phyloP scores from a whole-genome alignment of 2,329 filamentous ascomycete species.

The Arthrobotrys sinensis region DNA sequence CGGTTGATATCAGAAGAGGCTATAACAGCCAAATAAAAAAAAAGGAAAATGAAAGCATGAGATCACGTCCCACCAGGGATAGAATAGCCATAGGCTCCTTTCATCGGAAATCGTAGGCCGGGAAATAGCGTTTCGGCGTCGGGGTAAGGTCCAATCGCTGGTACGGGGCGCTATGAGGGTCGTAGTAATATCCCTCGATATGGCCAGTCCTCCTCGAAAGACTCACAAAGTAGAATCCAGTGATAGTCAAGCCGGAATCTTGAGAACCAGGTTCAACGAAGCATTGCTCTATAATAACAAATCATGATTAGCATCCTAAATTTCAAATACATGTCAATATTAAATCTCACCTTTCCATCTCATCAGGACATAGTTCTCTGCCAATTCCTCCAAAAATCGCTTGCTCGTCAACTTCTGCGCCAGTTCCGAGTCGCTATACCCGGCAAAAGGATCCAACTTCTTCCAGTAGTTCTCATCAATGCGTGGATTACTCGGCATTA shows the following conservation, averaged over 20 bases:
- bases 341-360: slow-evolving; percentile 72
- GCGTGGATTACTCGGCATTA: slow-evolving; percentile 68
- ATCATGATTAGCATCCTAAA: slow-evolving; percentile 63
- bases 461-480: slow-evolving; percentile 65
- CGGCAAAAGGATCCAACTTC: slow-evolving; percentile 68
- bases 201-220: slow-evolving; percentile 69
- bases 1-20: background rate
- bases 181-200: slow-evolving; percentile 72
- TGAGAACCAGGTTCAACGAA: slow-evolving; percentile 65
- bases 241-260: slow-evolving; percentile 71
- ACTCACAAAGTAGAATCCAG: slow-evolving; percentile 73
- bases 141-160: slow-evolving; percentile 70
- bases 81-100: background rate
- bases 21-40: background rate
- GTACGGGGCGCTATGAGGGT: slow-evolving; percentile 72
- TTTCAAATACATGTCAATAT: slow-evolving; percentile 61
- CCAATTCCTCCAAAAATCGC: slow-evolving; percentile 67
- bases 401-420: slow-evolving; percentile 69
- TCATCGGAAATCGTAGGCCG: slow-evolving; percentile 64
- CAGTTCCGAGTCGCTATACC: slow-evolving; percentile 67
- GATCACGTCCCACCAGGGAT: background rate
- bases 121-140: slow-evolving; percentile 62
- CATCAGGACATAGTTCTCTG: slow-evolving; percentile 72
- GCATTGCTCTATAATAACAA: slow-evolving; percentile 63
- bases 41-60: background rate